phyloP scores from a whole-genome alignment of 768 basidiomycete species.

The Rhodocollybia butyracea region DNA sequence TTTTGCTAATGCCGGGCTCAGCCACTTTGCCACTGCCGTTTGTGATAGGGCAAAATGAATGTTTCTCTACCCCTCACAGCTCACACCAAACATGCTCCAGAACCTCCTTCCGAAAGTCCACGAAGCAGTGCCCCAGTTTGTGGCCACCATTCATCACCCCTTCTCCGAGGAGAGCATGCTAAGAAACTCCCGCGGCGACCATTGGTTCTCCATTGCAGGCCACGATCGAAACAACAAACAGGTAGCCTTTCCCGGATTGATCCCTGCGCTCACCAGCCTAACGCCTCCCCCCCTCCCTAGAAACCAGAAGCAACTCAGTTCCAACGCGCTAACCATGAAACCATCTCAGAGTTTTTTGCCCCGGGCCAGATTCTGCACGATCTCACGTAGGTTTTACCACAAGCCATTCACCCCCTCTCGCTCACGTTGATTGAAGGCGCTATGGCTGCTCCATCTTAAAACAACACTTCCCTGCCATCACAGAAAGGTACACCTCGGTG shows the following conservation, averaged over 20 bases:
- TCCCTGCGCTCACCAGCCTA: background rate
- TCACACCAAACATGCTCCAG: background rate
- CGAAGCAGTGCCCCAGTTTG: background rate
- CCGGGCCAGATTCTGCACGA: background rate
- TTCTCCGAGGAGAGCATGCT: background rate
- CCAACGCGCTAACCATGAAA: background rate
- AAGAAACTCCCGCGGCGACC: background rate
- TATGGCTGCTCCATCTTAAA: background rate
- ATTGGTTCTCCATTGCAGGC: slow-evolving; percentile 5
- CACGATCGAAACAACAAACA: background rate
- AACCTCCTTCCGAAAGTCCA: background rate
- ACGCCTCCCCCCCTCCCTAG: background rate
- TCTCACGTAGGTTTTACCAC: background rate
- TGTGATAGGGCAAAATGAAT: background rate
- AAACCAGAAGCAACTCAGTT: background rate
- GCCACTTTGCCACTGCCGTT: background rate
- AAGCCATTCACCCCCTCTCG: background rate
- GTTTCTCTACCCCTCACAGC: background rate
- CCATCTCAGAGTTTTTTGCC: background rate
- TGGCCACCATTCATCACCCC: background rate
- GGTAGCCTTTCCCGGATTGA: background rate
- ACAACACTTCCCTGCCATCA: background rate
- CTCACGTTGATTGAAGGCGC: background rate
- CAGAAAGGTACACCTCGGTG: background rate
- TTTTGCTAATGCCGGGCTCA: background rate